Evolutionary conservation across 2,329 filamentous ascomycete genomes (phyloP).

Genomic region (Ciborinia camelliae): DNA sequence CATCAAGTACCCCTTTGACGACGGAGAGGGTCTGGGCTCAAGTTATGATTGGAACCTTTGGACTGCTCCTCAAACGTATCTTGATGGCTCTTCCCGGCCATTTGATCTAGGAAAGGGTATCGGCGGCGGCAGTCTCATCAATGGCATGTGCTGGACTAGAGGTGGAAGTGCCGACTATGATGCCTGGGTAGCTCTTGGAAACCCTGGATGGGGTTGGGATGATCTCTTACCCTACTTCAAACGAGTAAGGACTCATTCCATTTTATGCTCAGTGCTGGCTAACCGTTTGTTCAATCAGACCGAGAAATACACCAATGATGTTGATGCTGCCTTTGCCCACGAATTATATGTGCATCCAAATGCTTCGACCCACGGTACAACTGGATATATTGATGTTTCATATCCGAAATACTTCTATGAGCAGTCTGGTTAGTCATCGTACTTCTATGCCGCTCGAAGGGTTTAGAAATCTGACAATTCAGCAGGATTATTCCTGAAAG

Average conservation of each 20-base stretch:
- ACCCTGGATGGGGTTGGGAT: constrained; percentile 40
- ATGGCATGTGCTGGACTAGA: constrained; percentile 39
- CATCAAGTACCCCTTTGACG: constrained; percentile 29
- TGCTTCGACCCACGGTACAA: constrained; percentile 36
- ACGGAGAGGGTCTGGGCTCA: constrained; percentile 36
- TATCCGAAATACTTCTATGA: constrained; percentile 43
- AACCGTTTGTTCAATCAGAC: constrained; percentile 27
- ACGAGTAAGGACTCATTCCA: constrained; percentile 32
- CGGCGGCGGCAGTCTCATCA: constrained; percentile 43
- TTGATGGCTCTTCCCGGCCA: constrained; percentile 29
- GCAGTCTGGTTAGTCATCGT: constrained; percentile 39
- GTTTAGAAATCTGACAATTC: background rate
- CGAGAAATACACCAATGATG: constrained; percentile 39
- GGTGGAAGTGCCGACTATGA: constrained; percentile 36
- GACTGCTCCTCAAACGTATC: constrained; percentile 40
- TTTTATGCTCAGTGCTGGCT: background rate
- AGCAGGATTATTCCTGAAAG: constrained; percentile 41
- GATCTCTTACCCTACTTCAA: constrained; percentile 42
- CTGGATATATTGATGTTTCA: constrained; percentile 41
- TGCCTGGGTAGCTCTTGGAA: constrained; percentile 43
- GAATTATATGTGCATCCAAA: constrained; percentile 35
- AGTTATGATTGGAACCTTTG: constrained; percentile 44
- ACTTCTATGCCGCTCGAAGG: too few species aligned
- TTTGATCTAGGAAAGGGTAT: constrained; percentile 29
- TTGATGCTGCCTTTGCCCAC: constrained; percentile 28